Evolutionary conservation across 305 asterid genomes (phyloP), one percentile per base, ranked within the genome.

Genomic region (Fraxinus albicans): DNA sequence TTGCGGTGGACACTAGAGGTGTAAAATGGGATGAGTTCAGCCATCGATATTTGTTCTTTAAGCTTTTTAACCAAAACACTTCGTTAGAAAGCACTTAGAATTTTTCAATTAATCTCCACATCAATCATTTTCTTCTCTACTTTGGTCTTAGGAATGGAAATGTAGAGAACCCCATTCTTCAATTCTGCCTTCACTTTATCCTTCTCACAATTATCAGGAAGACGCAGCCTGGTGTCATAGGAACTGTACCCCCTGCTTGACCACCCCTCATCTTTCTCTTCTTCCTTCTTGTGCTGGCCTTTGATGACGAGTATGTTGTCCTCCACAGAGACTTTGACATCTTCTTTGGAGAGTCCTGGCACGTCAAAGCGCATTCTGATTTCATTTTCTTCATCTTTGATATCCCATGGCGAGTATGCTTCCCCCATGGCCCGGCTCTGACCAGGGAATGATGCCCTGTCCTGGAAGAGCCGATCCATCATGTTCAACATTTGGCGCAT

Each of bases 321-420:
- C 87, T 95, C 98, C 35, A 95, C 88, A 0, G 85, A 82, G 0
- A 95, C 94, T 19, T 90, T 93, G 0, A 93, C 94, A 1, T 92
- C 94, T 8, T 92, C 93, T 76, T 88, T 92, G 7, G 95, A 88
- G 4, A 94, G 74, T 3, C 98, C 98, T 0, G 97, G 97, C 98
- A 94, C 86, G 89, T 95, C 98, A 42, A 95, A 90, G 4, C 98
- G 84, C 94, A 93, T 87, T 76, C 65, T 91, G 80, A 93, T 85
- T 81, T 92, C 95, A 3, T 85, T 82, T 33, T 95, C 95, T 2
- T 88, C 95, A 35, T 95, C 95, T 0, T 80, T 84, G 12, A 58
- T 83, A 79, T 92, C 98, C 98, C 98, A 94, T 0, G 98, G 93
- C 0, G 86, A 60, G 1, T 94, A 91, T 3, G 27, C 67, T 21